phyloP scores from a whole-genome alignment of 2,329 filamentous ascomycete species.

The Cladosporium colombiae region DNA sequence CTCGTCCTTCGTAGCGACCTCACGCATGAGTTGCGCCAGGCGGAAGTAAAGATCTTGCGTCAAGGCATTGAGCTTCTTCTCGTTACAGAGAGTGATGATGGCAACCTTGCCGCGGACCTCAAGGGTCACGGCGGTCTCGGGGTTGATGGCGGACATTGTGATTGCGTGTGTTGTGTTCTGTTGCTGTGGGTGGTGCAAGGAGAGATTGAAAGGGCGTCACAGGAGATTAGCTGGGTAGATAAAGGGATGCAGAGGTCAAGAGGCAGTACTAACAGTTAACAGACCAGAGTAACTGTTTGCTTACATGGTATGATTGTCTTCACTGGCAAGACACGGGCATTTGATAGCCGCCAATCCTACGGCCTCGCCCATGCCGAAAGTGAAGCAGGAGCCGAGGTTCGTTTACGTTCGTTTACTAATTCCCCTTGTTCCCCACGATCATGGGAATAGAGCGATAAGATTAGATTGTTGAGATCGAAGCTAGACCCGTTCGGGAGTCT shows the following conservation, averaged over 20 bases:
- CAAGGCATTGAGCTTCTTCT: conserved; percentile 85
- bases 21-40: conserved; percentile 70
- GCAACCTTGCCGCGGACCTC: conserved; percentile 70
- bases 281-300: background rate
- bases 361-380: conserved; percentile 8
- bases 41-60: conserved; percentile 72
- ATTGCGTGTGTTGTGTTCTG: background rate
- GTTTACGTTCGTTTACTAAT: background rate
- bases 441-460: background rate
- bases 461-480: background rate
- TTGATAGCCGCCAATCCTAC: conserved; percentile 7
- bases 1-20: conserved; percentile 76
- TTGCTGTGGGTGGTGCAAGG: background rate
- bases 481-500: background rate
- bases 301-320: conserved; percentile 8
- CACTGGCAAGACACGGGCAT: background rate
- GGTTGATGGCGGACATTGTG: conserved; percentile 22
- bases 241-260: background rate
- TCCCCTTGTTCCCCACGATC: background rate
- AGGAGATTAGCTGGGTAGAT: background rate
- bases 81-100: conserved; percentile 82
- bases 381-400: conserved; percentile 7
- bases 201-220: background rate
- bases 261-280: background rate
- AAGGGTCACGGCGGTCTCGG: conserved; percentile 55